phyloP scores from a whole-genome alignment of 164 flowering plant species.

The Pachysandra terminalis region DNA sequence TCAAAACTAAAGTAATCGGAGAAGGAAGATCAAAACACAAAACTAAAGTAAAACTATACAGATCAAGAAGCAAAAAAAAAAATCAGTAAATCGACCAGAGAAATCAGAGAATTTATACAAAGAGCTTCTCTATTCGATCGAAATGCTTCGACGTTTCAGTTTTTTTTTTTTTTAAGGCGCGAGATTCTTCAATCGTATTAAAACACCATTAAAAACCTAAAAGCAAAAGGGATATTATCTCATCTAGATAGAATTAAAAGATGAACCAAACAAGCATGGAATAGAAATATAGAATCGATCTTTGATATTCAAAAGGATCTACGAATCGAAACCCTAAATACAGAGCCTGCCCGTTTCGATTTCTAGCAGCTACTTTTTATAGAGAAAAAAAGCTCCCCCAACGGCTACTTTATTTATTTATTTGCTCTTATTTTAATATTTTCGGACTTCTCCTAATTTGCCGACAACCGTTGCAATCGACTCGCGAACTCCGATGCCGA shows the following conservation, averaged over 20 bases:
- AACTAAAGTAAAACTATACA: not conserved
- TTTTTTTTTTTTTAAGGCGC: not conserved
- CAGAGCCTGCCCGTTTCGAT: too few species aligned
- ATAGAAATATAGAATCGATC: too few species aligned
- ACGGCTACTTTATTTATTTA: constrained; percentile 31
- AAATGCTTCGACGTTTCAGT: not conserved
- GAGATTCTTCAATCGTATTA: not conserved
- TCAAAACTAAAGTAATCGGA: too few species aligned
- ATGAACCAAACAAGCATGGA: too few species aligned
- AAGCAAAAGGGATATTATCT: not conserved
- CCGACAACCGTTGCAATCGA: constrained; percentile 34
- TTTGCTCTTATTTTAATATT: constrained; percentile 11
- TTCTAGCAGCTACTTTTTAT: constrained; percentile 12
- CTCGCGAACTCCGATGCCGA: constrained; percentile 12
- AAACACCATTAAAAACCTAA: not conserved
- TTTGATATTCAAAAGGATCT: too few species aligned
- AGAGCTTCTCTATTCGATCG: not conserved
- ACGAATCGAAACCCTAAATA: too few species aligned
- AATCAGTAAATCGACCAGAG: not conserved
- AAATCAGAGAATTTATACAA: not conserved
- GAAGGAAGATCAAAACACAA: not conserved
- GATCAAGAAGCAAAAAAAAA: not conserved
- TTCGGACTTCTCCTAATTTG: constrained; percentile 18
- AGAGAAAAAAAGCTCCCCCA: constrained; percentile 9
- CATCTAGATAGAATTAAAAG: not conserved